Percentiles rank a stretch among this genome's conserved stretches.
Evolutionary conservation across 805 yeast species (phyloP).

Genomic region (Hanseniaspora clermontiae): DNA sequence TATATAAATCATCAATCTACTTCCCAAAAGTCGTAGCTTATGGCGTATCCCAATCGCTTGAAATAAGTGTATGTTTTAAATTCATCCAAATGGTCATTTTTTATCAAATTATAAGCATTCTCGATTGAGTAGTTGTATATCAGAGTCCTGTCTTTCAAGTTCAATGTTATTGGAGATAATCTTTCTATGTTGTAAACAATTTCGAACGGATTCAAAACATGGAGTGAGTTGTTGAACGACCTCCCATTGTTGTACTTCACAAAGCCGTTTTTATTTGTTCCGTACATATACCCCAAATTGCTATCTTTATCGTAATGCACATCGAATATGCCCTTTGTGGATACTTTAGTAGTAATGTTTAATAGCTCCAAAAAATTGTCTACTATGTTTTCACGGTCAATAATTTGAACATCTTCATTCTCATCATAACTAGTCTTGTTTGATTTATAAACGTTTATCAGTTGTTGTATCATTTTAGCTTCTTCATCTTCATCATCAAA

Average conservation of each 20-base stretch:
- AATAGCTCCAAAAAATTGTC: background rate
- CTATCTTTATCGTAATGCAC: background rate
- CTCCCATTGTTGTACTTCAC: slow-evolving; percentile 11
- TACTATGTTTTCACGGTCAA: background rate
- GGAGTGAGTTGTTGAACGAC: background rate
- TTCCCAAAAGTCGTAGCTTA: slow-evolving; percentile 7
- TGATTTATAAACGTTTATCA: background rate
- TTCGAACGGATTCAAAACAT: slow-evolving; percentile 6
- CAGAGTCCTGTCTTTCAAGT: background rate
- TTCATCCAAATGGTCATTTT: background rate
- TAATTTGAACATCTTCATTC: background rate
- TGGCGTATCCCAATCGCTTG: slow-evolving; percentile 2
- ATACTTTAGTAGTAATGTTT: background rate
- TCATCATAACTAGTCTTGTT: background rate
- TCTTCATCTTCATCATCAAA: background rate
- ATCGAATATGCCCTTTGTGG: background rate
- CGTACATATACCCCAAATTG: background rate
- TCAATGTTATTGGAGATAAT: background rate
- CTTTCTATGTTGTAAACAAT: slow-evolving; percentile 9
- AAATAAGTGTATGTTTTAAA: slow-evolving; percentile 2
- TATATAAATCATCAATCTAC: background rate
- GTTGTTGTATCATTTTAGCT: background rate
- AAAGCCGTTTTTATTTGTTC: slow-evolving; percentile 4
- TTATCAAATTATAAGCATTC: slow-evolving; percentile 1
- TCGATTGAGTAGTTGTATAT: slow-evolving; percentile 3